phyloP scores from a whole-genome alignment of 257 asterid species.

The Leptodermis oblonga region DNA sequence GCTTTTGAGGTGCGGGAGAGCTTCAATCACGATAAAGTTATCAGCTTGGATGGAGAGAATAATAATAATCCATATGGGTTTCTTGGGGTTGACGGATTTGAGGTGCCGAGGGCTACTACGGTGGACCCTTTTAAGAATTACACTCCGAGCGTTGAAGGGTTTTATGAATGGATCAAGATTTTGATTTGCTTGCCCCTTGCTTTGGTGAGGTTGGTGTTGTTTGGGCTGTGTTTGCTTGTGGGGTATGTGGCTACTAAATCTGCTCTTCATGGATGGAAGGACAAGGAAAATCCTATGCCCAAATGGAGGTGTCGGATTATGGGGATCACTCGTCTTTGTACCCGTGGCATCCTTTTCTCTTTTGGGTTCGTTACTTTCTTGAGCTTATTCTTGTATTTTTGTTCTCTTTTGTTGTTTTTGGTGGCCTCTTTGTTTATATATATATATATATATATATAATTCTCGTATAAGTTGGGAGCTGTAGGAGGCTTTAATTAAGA shows the following conservation, averaged over 20 bases:
- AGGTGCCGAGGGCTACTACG: slow-evolving; percentile 58
- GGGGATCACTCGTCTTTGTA: slow-evolving; percentile 76
- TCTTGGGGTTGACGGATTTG: slow-evolving; percentile 59
- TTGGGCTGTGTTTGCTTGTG: slow-evolving; percentile 52
- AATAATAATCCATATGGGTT: slow-evolving; percentile 38
- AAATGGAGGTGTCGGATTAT: slow-evolving; percentile 76
- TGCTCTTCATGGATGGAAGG: slow-evolving; percentile 84
- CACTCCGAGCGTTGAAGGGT: slow-evolving; percentile 62
- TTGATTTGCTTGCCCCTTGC: slow-evolving; percentile 70
- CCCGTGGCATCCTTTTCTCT: slow-evolving; percentile 77
- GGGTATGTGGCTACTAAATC: slow-evolving; percentile 61
- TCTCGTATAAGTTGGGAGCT: not conserved
- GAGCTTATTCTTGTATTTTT: not conserved
- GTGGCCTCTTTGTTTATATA: not conserved
- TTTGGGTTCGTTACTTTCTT: slow-evolving; percentile 58
- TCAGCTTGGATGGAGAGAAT: slow-evolving; percentile 26
- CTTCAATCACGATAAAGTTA: not conserved
- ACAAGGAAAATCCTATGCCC: slow-evolving; percentile 77
- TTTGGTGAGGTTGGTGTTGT: slow-evolving; percentile 50
- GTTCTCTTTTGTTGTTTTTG: too few relatives aligned
- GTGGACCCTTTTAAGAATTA: slow-evolving; percentile 77
- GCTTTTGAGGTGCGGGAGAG: not conserved
- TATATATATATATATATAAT: too few relatives aligned
- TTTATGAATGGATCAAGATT: slow-evolving; percentile 90
- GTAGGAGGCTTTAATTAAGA: not conserved